These are phyloP conservation scores for Beauveria asiatica DNA, from an alignment of 2,329 filamentous ascomycete species.

Conservation along the genomic window DNA sequence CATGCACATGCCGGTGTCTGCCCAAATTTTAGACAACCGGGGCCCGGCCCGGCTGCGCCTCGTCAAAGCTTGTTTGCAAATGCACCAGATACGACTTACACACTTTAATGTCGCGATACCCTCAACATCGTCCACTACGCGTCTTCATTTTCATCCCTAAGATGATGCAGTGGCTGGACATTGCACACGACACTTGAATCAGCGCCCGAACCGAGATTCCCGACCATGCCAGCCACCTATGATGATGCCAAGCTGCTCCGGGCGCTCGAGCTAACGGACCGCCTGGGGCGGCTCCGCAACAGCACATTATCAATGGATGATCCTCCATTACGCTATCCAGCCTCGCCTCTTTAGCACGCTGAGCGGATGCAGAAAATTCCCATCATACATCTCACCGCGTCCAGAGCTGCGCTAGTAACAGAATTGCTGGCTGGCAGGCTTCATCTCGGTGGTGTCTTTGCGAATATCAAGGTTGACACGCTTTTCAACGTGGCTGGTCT, in stretches of 20 bases:
- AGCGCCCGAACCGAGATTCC: background rate
- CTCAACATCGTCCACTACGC: background rate
- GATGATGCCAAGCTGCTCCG: constrained; percentile 1
- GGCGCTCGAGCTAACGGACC: background rate
- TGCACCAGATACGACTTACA: background rate
- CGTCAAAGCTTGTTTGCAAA: background rate
- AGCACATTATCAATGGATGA: background rate
- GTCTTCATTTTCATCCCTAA: background rate
- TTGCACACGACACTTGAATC: too few species aligned
- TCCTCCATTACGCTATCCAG: background rate
- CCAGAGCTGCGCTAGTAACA: background rate
- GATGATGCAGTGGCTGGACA: too few species aligned
- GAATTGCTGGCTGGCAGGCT: background rate
- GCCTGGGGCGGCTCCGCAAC: background rate
- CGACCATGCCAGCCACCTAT: background rate
- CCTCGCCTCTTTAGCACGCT: background rate
- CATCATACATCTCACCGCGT: too few species aligned
- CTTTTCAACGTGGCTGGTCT: background rate
- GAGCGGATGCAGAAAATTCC: background rate
- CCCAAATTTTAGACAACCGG: background rate
- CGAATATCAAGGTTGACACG: background rate
- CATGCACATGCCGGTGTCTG: background rate
- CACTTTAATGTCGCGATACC: background rate
- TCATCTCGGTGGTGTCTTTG: background rate
- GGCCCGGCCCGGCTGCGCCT: constrained; percentile 1